phyloP scores from a whole-genome alignment of 805 yeast species.

The Debaryomyces castellii region DNA sequence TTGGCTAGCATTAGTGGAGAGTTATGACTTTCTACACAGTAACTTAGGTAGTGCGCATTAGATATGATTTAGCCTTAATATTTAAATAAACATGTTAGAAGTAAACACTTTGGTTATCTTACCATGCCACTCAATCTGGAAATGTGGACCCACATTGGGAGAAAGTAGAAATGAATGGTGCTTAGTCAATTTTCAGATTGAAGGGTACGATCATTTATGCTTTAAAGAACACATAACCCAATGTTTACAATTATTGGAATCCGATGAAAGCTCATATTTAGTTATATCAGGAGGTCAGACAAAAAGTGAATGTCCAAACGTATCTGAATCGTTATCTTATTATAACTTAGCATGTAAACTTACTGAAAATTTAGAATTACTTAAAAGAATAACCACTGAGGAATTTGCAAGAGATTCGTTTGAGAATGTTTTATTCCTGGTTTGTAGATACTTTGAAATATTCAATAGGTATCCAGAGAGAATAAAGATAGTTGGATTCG shows the following conservation, averaged over 20 bases:
- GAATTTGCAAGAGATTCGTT: constrained; percentile 79
- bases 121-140: constrained; percentile 65
- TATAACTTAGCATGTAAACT: constrained; percentile 41
- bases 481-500: constrained; percentile 69
- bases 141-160: constrained; percentile 44
- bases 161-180: constrained; percentile 56
- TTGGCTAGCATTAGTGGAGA: constrained; percentile 56
- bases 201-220: constrained; percentile 66
- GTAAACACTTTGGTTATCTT: constrained; percentile 27
- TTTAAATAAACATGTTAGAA: not conserved
- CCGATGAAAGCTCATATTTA: constrained; percentile 30
- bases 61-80: not conserved
- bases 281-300: constrained; percentile 74
- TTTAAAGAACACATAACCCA: constrained; percentile 60
- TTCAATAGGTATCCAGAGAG: constrained; percentile 46
- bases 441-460: constrained; percentile 51
- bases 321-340: constrained; percentile 65
- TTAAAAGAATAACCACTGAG: constrained; percentile 47
- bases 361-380: constrained; percentile 8
- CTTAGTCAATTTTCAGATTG: constrained; percentile 64
- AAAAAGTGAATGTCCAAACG: constrained; percentile 49
- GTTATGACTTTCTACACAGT: constrained; percentile 50
- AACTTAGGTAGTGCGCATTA: constrained; percentile 1
- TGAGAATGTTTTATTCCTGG: constrained; percentile 68
- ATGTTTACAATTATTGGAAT: constrained; percentile 38